phyloP scores from a whole-genome alignment of 352 stramenopile genomes.

The Pilasporangium apinafurcum region DNA sequence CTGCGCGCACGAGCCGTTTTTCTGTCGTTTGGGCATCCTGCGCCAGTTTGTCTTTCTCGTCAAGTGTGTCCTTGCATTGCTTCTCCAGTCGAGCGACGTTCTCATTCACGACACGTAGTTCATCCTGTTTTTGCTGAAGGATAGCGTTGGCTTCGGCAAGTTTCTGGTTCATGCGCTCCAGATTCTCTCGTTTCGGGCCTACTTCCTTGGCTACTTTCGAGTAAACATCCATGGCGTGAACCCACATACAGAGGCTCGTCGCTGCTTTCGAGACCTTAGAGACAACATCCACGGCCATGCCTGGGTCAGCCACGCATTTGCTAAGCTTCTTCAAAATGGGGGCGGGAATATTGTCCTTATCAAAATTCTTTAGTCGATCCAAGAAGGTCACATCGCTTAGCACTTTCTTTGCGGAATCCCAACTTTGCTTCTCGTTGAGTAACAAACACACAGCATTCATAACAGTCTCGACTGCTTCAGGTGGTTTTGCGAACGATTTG shows the following conservation, averaged over 20 bases:
- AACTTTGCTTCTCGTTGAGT: conserved; percentile 90
- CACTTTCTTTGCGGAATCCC: conserved; percentile 91
- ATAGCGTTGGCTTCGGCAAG: conserved; percentile 84
- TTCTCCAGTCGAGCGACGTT: conserved; percentile 86
- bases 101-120: conserved; percentile 86
- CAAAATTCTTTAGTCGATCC: conserved; percentile 88
- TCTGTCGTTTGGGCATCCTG: conserved; percentile 83
- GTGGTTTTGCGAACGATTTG: conserved; percentile 93
- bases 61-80: conserved; percentile 87
- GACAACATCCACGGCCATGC: conserved; percentile 89
- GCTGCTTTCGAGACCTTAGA: conserved; percentile 91
- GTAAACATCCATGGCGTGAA: conserved; percentile 95
- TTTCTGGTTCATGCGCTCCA: conserved; percentile 90
- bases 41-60: conserved; percentile 90
- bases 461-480: conserved; percentile 87
- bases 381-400: conserved; percentile 85
- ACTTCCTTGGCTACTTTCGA: conserved; percentile 93
- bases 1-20: conserved; percentile 83
- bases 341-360: conserved; percentile 93
- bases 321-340: conserved; percentile 87
- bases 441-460: conserved; percentile 94
- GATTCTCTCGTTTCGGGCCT: conserved; percentile 86
- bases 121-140: conserved; percentile 83
- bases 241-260: conserved; percentile 91
- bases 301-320: conserved; percentile 72